A percentile compares a stretch with the other conserved stretches of the same genome.
Conservation (phyloP, 2,329 filamentous ascomycete species). For the Penicillium sp. region DNA sequence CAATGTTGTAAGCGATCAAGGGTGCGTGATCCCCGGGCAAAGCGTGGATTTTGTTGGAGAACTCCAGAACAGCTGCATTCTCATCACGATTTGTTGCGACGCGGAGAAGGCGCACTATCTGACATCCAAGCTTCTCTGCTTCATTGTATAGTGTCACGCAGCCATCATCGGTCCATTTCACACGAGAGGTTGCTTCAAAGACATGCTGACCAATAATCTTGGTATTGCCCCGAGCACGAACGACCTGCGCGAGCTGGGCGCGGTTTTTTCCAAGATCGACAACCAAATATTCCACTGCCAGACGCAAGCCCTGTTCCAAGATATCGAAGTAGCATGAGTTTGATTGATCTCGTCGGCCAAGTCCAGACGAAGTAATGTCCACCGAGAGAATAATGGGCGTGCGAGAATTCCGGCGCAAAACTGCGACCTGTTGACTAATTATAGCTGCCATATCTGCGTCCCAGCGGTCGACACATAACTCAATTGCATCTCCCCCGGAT, state of each 20-base stretch:
- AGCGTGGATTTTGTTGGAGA: conserved; percentile 36
- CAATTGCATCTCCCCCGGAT: conserved; percentile 60
- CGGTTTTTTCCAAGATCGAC: conserved; percentile 37
- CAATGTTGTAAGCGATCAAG: conserved; percentile 43
- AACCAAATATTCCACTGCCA: conserved; percentile 43
- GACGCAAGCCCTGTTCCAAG: conserved; percentile 40
- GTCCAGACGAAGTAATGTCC: conserved; percentile 35
- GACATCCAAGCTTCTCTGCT: conserved; percentile 38
- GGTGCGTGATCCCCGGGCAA: conserved; percentile 32
- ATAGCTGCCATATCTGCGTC: conserved; percentile 49
- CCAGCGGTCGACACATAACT: conserved; percentile 62
- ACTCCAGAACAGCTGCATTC: conserved; percentile 37
- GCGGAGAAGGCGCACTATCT: conserved; percentile 41
- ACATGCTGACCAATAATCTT: conserved; percentile 43
- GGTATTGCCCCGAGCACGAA: conserved; percentile 38
- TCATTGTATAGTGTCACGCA: conserved; percentile 35
- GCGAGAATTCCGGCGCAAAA: conserved; percentile 57
- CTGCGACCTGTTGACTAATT: conserved; percentile 57
- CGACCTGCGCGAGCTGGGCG: conserved; percentile 24
- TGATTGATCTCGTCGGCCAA: conserved; percentile 9
- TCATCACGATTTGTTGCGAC: conserved; percentile 38
- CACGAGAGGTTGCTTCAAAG: conserved; percentile 28
- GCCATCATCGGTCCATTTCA: conserved; percentile 37
- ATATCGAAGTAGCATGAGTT: conserved; percentile 32
- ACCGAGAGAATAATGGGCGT: conserved; percentile 60